These are phyloP conservation scores for Lactarius pseudohatsudake DNA, from an alignment of 768 basidiomycete genomes.

Conservation along the genomic window DNA sequence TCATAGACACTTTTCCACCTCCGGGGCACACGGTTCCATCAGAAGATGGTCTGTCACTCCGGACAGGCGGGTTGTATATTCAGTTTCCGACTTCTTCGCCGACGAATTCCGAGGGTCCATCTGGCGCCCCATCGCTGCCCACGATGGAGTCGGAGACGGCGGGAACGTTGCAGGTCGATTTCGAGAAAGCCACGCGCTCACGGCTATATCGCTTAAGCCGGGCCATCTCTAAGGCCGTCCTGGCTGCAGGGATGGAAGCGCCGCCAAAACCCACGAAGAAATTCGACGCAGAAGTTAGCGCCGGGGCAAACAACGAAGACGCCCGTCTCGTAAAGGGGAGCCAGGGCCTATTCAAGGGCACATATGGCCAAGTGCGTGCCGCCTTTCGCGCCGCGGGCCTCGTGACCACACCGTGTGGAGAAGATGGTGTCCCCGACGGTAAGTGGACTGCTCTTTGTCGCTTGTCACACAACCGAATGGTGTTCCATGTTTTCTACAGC, in stretches of 20 bases:
- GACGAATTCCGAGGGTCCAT: conserved; percentile 16
- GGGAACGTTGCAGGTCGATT: conserved; percentile 6
- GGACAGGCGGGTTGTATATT: conserved; percentile 30
- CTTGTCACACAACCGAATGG: conserved; percentile 9
- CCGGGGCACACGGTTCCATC: conserved; percentile 1
- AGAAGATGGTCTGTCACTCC: conserved; percentile 23
- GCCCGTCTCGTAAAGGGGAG: conserved; percentile 2
- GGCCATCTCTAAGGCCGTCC: conserved; percentile 30
- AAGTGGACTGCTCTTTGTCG: conserved; percentile 7
- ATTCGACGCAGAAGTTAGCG: conserved; percentile 19
- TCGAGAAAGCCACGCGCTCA: conserved; percentile 22
- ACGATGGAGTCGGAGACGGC: conserved; percentile 7
- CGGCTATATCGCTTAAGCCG: conserved; percentile 25
- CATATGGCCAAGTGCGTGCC: conserved; percentile 30
- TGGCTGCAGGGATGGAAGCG: conserved; percentile 30
- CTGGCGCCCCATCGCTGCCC: conserved; percentile 7
- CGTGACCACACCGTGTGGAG: conserved; percentile 28
- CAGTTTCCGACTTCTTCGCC: conserved; percentile 16
- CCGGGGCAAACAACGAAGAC: background rate
- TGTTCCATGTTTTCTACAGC: conserved; percentile 18
- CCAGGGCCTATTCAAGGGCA: conserved; percentile 29
- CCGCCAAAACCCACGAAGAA: conserved; percentile 21
- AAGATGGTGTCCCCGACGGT: conserved; percentile 29
- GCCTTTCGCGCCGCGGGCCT: conserved; percentile 30
- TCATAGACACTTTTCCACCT: background rate